phyloP scores from a whole-genome alignment of 352 stramenopile species.

The Chrysophaeum taylorii region DNA sequence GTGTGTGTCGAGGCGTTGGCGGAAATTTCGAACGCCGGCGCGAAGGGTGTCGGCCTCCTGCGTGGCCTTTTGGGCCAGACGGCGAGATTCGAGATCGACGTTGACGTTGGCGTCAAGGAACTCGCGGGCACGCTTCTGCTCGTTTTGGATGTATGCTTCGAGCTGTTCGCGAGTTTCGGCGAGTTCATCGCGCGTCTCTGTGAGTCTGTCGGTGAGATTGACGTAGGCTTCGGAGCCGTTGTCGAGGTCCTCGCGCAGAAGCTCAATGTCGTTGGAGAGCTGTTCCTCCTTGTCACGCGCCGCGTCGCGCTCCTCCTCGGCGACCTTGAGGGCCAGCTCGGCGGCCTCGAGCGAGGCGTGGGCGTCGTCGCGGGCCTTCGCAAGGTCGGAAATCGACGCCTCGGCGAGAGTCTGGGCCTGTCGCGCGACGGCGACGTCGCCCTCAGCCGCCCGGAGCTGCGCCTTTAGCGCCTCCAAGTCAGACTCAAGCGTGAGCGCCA shows the following conservation, averaged over 20 bases:
- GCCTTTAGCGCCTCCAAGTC: not conserved
- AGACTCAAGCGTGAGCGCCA: not conserved
- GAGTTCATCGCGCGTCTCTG: not conserved
- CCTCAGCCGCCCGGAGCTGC: not conserved
- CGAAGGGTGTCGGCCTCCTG: too few species aligned
- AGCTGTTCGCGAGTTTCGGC: not conserved
- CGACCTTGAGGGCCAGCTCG: not conserved
- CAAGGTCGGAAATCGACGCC: not conserved
- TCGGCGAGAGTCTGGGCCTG: not conserved
- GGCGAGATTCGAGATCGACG: too few species aligned
- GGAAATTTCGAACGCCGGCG: too few species aligned
- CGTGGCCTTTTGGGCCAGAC: too few species aligned
- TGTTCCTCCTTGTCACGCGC: slow-evolving; percentile 2
- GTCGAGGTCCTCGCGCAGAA: not conserved
- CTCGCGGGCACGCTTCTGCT: not conserved
- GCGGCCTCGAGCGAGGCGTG: not conserved
- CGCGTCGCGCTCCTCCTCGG: slow-evolving; percentile 4
- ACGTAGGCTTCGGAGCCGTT: slow-evolving; percentile 8
- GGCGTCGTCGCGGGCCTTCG: not conserved
- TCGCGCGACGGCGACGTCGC: not conserved
- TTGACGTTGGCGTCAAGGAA: not conserved
- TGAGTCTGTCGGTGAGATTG: not conserved
- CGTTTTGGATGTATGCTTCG: not conserved
- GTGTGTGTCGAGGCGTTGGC: too few species aligned
- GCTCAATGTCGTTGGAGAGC: not conserved